Evolutionary conservation across 1,284 basidiomycete genomes (phyloP).

Genomic region (Rhodotorula sp.): DNA sequence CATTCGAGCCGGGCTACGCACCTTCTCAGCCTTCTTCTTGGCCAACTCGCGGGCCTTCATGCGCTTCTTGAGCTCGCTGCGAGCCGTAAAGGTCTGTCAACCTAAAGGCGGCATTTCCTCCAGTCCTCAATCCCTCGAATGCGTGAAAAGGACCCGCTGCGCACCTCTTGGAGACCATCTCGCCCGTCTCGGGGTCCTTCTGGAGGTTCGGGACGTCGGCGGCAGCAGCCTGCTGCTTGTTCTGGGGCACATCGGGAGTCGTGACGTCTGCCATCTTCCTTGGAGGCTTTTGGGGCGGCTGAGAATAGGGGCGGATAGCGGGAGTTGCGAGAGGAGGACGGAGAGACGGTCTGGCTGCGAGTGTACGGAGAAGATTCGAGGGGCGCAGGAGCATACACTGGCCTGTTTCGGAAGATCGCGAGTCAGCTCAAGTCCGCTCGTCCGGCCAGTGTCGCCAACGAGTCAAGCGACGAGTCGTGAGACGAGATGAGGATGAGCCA

Average conservation of each 20-base stretch:
- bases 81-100: conserved; percentile 20
- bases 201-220: conserved; percentile 35
- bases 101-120: neutral
- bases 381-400: conserved; percentile 41
- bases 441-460: too few species aligned
- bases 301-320: neutral
- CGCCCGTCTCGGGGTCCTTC: conserved; percentile 79
- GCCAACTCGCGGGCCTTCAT: conserved; percentile 82
- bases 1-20: conserved; percentile 1
- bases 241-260: conserved; percentile 16
- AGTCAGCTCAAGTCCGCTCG: too few species aligned
- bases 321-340: neutral
- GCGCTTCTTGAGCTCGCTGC: conserved; percentile 86
- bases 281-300: neutral
- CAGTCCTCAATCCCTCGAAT: neutral
- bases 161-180: conserved; percentile 91
- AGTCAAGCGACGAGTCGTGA: too few species aligned
- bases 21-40: conserved; percentile 76
- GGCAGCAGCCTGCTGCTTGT: conserved; percentile 5
- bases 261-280: conserved; percentile 13
- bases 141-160: conserved; percentile 48
- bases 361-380: conserved; percentile 5
- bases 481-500: too few species aligned
- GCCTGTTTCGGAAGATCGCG: neutral
- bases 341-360: neutral